Base-by-base conservation (phyloP, 1,139 yeast species). In the Groenewaldozyma sp. region DNA sequence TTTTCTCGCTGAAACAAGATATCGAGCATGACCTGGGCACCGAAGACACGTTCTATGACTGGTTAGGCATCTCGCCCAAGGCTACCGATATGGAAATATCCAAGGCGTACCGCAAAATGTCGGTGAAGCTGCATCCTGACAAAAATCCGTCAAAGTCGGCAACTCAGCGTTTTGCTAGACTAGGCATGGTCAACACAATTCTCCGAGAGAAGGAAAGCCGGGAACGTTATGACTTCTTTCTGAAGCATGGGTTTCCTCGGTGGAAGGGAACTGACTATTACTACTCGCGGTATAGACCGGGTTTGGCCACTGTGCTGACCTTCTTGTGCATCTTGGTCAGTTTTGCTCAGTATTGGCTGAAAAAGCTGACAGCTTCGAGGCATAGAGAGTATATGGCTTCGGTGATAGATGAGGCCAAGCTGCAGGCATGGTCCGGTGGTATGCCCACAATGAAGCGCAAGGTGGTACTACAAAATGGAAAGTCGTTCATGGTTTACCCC, bases 161-260 rank as follows among this genome's bases (percentile, higher is more conserved):
- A 45, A 52, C 70, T 41, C 63, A 75, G 58, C 70, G 82, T 37
- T 88, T 80, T 58, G 82, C 87, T 48, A 65, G 91, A 31, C 69
- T 88, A 37, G 82, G 91, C 19, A 62, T 76, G 24, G 86, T 84
- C 16, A 81, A 86, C 35, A 74, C 81, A 53, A 78, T 87, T 41
- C 70, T 88, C 44, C 67, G 87, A 45, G 72, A 74, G 37, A 68
- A 74, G 7, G 70, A 73, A 43, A 46, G 51, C 13, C 75, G 81
- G 45, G 80, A 78, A 48, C 70, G 91, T 14, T 91, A 91, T 58
- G 97, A 91, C 59, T 88, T 78, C 60, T 91, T 84, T 62, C 66
- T 82, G 42, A 68, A 73, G 29, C 74, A 78, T 50, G 99, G 98
- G 3, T 91, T 91, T 62, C 99, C 98, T 3, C 70, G 71, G 44